These are phyloP conservation scores for Vitrella brassicaformis DNA, from an alignment of 73 alveolate genomes.

Conservation along the genomic window DNA sequence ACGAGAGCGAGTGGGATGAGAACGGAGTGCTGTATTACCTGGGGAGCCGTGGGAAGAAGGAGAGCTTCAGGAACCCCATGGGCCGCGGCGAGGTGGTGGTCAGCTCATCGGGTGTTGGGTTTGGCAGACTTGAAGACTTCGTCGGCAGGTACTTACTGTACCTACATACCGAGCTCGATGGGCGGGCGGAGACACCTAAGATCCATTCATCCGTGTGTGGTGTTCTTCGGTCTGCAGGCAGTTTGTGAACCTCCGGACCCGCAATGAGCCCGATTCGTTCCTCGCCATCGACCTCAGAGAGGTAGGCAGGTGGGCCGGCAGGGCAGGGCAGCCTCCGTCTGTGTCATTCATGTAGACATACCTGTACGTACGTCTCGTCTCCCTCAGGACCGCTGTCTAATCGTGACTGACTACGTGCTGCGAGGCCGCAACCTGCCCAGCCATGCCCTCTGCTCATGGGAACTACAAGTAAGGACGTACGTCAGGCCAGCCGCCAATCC, in stretches of 20 bases:
- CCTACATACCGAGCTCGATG: constrained; percentile 77
- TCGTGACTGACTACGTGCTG: too few species aligned
- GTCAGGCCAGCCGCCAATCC: too few species aligned
- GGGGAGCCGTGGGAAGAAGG: constrained; percentile 69
- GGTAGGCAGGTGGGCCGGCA: neutral
- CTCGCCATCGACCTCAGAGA: constrained; percentile 85
- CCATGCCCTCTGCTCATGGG: too few species aligned
- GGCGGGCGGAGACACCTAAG: too few species aligned
- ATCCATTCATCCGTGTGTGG: too few species aligned
- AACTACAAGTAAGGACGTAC: too few species aligned
- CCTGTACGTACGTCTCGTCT: too few species aligned
- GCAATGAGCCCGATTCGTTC: constrained; percentile 76
- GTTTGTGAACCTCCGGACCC: constrained; percentile 68
- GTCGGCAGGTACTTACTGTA: constrained; percentile 41
- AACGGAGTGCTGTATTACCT: constrained; percentile 79
- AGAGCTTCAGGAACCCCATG: constrained; percentile 76
- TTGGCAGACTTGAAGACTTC: constrained; percentile 72
- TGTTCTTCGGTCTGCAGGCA: too few species aligned
- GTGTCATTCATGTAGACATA: too few species aligned
- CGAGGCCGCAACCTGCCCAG: too few species aligned
- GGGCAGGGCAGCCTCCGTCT: too few species aligned
- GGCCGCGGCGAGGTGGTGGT: constrained; percentile 63
- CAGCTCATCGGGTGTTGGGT: constrained; percentile 74
- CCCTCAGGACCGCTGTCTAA: too few species aligned
- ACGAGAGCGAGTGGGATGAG: constrained; percentile 75